phyloP scores from a whole-genome alignment of 2,329 filamentous ascomycete genomes.

The Exophiala aquamarina region DNA sequence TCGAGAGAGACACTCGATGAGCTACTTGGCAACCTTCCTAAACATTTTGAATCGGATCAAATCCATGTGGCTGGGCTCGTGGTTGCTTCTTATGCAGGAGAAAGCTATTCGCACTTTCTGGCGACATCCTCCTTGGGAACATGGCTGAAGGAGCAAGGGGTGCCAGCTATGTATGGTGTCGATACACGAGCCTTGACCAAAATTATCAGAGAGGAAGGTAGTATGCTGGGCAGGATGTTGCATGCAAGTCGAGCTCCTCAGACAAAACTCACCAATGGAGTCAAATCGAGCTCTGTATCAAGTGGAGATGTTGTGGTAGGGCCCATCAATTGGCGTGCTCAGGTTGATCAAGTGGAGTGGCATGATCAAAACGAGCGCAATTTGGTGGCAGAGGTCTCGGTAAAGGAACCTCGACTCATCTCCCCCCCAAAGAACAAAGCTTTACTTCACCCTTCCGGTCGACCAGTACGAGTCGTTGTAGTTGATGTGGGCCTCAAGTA shows the following conservation, averaged over 20 bases:
- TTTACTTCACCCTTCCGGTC: slow-evolving; percentile 84
- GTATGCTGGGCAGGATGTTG: slow-evolving; percentile 90
- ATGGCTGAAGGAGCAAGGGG: slow-evolving; percentile 94
- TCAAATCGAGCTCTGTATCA: slow-evolving; percentile 41
- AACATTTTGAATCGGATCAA: slow-evolving; percentile 86
- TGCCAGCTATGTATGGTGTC: slow-evolving; percentile 92
- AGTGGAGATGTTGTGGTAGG: slow-evolving; percentile 30
- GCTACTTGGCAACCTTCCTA: slow-evolving; percentile 80
- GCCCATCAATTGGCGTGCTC: slow-evolving; percentile 48
- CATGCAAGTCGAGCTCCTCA: slow-evolving; percentile 58
- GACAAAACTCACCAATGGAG: slow-evolving; percentile 41
- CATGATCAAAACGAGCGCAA: slow-evolving; percentile 90
- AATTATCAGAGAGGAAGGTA: slow-evolving; percentile 88
- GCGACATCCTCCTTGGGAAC: slow-evolving; percentile 85
- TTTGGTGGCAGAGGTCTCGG: slow-evolving; percentile 69
- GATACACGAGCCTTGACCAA: slow-evolving; percentile 94
- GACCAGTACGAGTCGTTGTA: slow-evolving; percentile 82
- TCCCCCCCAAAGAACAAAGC: slow-evolving; percentile 69
- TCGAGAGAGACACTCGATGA: slow-evolving; percentile 81
- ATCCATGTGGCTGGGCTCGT: slow-evolving; percentile 95
- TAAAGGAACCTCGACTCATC: slow-evolving; percentile 82
- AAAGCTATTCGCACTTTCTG: slow-evolving; percentile 93
- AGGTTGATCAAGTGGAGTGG: slow-evolving; percentile 84
- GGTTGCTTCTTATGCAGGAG: slow-evolving; percentile 86
- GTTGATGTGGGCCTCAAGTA: slow-evolving; percentile 98